phyloP scores from a whole-genome alignment of 2,329 filamentous ascomycete genomes.

The Phaeomoniella chlamydospora region DNA sequence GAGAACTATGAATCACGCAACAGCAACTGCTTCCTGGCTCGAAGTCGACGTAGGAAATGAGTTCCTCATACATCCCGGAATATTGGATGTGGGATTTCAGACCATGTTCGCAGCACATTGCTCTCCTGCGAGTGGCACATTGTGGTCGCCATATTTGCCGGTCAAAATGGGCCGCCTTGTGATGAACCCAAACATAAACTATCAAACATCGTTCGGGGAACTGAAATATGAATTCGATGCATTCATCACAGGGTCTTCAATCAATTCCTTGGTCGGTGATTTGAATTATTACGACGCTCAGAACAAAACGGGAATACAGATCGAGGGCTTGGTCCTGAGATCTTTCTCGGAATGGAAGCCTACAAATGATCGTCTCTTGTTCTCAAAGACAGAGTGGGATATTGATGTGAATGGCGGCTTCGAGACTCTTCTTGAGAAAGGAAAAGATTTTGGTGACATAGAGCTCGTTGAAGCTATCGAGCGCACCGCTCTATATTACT shows the following conservation, averaged over 20 bases:
- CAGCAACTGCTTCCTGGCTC: slow-evolving; percentile 1
- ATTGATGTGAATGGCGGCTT: slow-evolving; percentile 1
- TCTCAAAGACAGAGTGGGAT: slow-evolving; percentile 4
- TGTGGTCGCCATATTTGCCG: slow-evolving; percentile 9
- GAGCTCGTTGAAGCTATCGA: slow-evolving; percentile 3
- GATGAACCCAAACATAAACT: slow-evolving; percentile 7
- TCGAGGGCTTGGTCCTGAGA: slow-evolving; percentile 5
- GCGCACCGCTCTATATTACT: slow-evolving; percentile 4
- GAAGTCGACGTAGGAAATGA: slow-evolving; percentile 1
- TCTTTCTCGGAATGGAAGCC: slow-evolving; percentile 5
- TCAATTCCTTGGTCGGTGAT: background rate
- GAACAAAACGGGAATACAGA: slow-evolving; percentile 4
- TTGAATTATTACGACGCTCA: background rate
- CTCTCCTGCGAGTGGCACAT: slow-evolving; percentile 8
- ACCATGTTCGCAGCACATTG: slow-evolving; percentile 13
- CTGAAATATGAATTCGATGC: too few species aligned
- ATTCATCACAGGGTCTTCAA: too few species aligned
- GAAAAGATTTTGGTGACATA: background rate
- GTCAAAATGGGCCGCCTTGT: slow-evolving; percentile 5
- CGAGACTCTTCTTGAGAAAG: background rate
- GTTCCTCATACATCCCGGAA: slow-evolving; percentile 10
- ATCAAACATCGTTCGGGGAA: background rate
- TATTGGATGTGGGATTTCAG: slow-evolving; percentile 15
- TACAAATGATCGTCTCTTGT: slow-evolving; percentile 4
- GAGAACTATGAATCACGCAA: slow-evolving; percentile 6